Conservation (phyloP, 441 rosid genomes). For the Adansonia grandidieri region DNA sequence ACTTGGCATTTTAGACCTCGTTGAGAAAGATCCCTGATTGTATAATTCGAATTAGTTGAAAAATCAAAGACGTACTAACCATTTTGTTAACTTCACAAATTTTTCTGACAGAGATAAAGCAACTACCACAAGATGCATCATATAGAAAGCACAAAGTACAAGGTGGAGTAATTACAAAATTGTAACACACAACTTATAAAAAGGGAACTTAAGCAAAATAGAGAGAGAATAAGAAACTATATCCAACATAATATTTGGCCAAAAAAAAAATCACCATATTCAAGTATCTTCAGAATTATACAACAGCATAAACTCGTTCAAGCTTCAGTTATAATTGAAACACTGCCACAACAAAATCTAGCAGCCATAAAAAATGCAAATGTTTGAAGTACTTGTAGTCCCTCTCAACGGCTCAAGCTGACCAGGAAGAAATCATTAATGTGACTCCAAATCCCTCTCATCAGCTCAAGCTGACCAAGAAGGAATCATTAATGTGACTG, state of each 20-base stretch:
- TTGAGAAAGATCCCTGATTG: slow-evolving; percentile 65
- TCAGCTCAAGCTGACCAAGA: neutral
- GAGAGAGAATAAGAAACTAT: neutral
- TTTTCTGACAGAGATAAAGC: slow-evolving; percentile 2
- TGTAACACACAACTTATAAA: neutral
- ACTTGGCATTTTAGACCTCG: slow-evolving; percentile 78
- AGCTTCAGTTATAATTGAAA: slow-evolving; percentile 2
- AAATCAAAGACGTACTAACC: slow-evolving; percentile 1
- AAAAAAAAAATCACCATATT: neutral
- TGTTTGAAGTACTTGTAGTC: neutral
- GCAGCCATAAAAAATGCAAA: neutral
- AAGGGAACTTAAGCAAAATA: slow-evolving; percentile 5
- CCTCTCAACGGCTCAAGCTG: neutral
- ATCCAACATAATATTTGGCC: neutral
- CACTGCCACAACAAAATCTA: neutral
- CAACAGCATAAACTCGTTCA: slow-evolving; percentile 9
- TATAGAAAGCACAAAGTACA: neutral
- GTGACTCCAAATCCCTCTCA: neutral
- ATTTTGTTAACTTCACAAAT: neutral
- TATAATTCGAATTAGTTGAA: slow-evolving; percentile 32
- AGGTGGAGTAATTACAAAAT: neutral
- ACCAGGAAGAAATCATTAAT: neutral
- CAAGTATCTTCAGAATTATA: slow-evolving; percentile 6
- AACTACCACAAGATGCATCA: slow-evolving; percentile 1
- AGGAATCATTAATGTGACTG: neutral